A percentile compares a stretch with the other conserved stretches of the same genome.
These are phyloP conservation scores for Hypoxylon fuscum DNA, from an alignment of 495 filamentous ascomycete genomes.

Conservation along the genomic window DNA sequence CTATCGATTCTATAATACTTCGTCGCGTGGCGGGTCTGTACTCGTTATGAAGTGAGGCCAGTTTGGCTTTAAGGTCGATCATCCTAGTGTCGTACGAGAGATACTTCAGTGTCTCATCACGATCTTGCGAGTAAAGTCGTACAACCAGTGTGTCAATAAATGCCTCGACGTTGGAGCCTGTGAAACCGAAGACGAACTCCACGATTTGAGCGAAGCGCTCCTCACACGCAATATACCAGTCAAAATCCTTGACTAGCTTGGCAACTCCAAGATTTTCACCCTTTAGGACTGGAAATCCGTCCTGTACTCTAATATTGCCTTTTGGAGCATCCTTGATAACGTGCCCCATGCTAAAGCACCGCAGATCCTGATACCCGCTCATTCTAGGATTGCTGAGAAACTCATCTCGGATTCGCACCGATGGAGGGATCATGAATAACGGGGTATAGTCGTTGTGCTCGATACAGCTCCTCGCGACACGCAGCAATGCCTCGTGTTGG, in stretches of 20 bases:
- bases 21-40: not conserved
- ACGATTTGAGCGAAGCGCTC: not conserved
- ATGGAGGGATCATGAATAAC: constrained; percentile 1
- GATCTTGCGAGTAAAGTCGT: constrained; percentile 1
- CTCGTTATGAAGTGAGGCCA: not conserved
- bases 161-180: not conserved
- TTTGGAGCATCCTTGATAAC: not conserved
- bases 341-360: not conserved
- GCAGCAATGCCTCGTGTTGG: not conserved
- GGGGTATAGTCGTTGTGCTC: not conserved
- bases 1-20: constrained; percentile 2
- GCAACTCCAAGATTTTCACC: not conserved
- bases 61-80: not conserved
- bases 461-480: not conserved
- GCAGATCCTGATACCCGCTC: not conserved
- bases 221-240: not conserved
- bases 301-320: not conserved
- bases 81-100: not conserved
- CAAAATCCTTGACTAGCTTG: not conserved
- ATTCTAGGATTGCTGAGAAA: not conserved
- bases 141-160: constrained; percentile 3
- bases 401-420: not conserved
- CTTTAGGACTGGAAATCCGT: not conserved
- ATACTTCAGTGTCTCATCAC: not conserved
- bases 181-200: not conserved